These are phyloP conservation scores for Lasiodiplodia gonubiensis DNA, from an alignment of 2,329 filamentous ascomycete genomes.

Conservation along the genomic window DNA sequence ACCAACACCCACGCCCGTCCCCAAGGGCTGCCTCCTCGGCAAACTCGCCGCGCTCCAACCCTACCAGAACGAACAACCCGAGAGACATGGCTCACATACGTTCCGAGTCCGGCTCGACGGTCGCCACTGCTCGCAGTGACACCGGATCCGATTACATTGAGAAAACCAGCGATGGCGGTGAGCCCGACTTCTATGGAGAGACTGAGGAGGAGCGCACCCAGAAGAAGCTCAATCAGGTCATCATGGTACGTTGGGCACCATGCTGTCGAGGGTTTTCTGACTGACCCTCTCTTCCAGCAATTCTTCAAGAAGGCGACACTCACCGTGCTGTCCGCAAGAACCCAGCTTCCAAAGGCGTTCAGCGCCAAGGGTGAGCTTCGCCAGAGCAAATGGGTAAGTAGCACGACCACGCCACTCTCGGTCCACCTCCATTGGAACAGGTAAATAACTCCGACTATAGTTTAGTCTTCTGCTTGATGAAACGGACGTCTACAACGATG, in stretches of 20 bases:
- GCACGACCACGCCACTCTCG: not conserved
- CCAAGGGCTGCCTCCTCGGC: conserved; percentile 64
- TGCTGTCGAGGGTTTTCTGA: conserved; percentile 16
- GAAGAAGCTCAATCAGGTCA: conserved; percentile 84
- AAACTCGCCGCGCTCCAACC: conserved; percentile 54
- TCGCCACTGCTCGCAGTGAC: conserved; percentile 50
- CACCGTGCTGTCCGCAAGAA: conserved; percentile 80
- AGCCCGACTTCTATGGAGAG: conserved; percentile 50
- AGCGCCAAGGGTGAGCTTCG: conserved; percentile 66
- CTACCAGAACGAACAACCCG: conserved; percentile 71
- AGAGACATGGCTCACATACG: conserved; percentile 65
- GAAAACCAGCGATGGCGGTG: conserved; percentile 57
- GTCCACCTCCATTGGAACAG: conserved; percentile 30
- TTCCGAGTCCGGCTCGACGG: conserved; percentile 50
- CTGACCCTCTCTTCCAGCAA: conserved; percentile 65
- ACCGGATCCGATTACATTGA: conserved; percentile 47
- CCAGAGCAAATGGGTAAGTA: conserved; percentile 84
- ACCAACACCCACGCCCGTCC: conserved; percentile 83
- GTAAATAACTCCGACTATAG: conserved; percentile 54
- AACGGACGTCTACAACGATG: conserved; percentile 83
- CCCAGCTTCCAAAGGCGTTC: conserved; percentile 67
- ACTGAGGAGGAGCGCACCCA: conserved; percentile 43
- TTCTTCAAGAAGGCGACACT: conserved; percentile 88
- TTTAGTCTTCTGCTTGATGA: conserved; percentile 96
- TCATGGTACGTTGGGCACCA: conserved; percentile 68